Percentiles rank a stretch among this genome's conserved stretches.
Conservation (phyloP, 257 asterid species). For the Haberlea rhodopensis region DNA sequence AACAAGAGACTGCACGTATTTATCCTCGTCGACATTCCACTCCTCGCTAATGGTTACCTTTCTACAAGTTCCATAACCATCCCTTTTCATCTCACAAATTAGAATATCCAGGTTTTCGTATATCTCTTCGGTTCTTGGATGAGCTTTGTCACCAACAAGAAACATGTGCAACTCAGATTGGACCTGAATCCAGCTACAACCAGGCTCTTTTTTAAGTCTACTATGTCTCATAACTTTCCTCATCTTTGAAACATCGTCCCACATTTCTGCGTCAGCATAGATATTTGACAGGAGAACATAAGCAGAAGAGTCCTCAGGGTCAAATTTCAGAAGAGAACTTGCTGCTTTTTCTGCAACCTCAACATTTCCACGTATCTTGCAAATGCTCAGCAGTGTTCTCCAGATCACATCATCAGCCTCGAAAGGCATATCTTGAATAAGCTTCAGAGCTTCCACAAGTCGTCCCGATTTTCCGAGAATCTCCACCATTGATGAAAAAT, state of each 20-base stretch:
- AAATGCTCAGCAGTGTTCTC: constrained; percentile 81
- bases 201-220: constrained; percentile 74
- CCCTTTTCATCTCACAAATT: constrained; percentile 58
- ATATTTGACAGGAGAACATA: constrained; percentile 69
- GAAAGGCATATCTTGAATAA: constrained; percentile 77
- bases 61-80: constrained; percentile 18
- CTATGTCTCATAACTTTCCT: constrained; percentile 65
- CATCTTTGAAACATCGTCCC: constrained; percentile 69
- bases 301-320: constrained; percentile 77
- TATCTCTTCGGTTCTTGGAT: constrained; percentile 66
- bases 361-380: constrained; percentile 71
- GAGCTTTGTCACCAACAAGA: constrained; percentile 82
- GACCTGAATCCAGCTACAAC: constrained; percentile 92
- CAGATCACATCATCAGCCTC: constrained; percentile 79
- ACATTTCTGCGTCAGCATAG: constrained; percentile 83
- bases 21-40: constrained; percentile 21
- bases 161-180: constrained; percentile 80
- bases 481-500: constrained; percentile 88
- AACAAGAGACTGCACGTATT: constrained; percentile 14
- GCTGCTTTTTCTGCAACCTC: constrained; percentile 90
- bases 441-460: constrained; percentile 58
- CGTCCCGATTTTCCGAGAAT: constrained; percentile 64
- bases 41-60: constrained; percentile 23
- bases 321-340: constrained; percentile 49
- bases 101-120: constrained; percentile 47